These are phyloP conservation scores for Boletus huronensis DNA, from an alignment of 768 basidiomycete species.

Conservation along the genomic window DNA sequence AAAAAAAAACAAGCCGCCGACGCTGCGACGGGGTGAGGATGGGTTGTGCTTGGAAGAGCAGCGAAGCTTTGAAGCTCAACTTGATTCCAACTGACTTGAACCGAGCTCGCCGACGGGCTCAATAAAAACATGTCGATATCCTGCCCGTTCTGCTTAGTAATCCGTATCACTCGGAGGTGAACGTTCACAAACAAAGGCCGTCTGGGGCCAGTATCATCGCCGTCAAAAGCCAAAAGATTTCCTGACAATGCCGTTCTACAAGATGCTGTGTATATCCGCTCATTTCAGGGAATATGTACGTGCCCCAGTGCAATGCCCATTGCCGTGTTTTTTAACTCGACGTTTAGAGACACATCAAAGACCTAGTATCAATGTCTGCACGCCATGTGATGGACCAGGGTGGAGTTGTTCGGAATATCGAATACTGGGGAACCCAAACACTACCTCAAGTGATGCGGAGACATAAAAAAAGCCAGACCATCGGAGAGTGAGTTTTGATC, in stretches of 20 bases:
- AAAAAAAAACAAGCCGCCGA: constrained; percentile 17
- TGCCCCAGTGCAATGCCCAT: constrained; percentile 4
- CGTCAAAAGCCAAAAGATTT: background rate
- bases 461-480: constrained; percentile 49
- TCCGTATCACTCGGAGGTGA: background rate
- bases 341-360: constrained; percentile 64
- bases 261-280: constrained; percentile 78
- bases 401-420: constrained; percentile 77
- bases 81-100: background rate
- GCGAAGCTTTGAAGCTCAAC: background rate
- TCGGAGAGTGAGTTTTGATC: constrained; percentile 71
- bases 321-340: background rate
- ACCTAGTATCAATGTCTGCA: constrained; percentile 68
- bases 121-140: too few species aligned
- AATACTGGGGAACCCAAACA: constrained; percentile 68
- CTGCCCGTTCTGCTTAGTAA: constrained; percentile 23
- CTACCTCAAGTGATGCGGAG: constrained; percentile 74
- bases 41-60: background rate
- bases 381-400: constrained; percentile 69
- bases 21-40: background rate
- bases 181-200: background rate
- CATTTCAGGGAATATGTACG: constrained; percentile 74
- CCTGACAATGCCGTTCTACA: constrained; percentile 75
- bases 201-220: background rate
- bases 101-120: background rate